phyloP scores from a whole-genome alignment of 257 asterid genomes.

The Solanum gandarillasii region DNA sequence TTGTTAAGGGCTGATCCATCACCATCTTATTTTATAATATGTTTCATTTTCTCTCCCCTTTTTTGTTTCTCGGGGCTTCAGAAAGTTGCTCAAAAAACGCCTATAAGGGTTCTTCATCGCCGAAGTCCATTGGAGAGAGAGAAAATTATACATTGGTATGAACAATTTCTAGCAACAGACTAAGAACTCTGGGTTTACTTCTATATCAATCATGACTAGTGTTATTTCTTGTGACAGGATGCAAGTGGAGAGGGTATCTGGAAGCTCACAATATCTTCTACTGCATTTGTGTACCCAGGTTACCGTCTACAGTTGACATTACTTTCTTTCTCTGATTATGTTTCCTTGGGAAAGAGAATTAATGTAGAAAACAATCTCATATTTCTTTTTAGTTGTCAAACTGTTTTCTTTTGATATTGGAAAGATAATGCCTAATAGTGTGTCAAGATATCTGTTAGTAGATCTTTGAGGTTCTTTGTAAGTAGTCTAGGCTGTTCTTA shows the following conservation, averaged over 20 bases:
- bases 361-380: no score
- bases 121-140: conserved; percentile 91
- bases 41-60: neutral
- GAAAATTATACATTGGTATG: conserved; percentile 73
- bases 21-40: neutral
- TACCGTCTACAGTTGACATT: neutral
- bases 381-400: no score
- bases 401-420: no score
- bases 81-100: conserved; percentile 87
- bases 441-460: no score
- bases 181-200: neutral
- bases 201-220: neutral
- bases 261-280: conserved; percentile 61
- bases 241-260: conserved; percentile 58
- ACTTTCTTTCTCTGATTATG: neutral
- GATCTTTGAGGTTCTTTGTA: no score
- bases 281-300: conserved; percentile 97
- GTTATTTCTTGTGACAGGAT: conserved; percentile 47
- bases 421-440: no score
- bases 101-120: conserved; percentile 93
- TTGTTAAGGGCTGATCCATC: neutral
- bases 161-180: neutral
- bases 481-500: no score
- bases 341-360: neutral
- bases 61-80: conserved; percentile 16